A percentile compares a stretch with the other conserved stretches of the same genome.
Conservation (phyloP, 129 eudicot species). For the Centella asiatica region DNA sequence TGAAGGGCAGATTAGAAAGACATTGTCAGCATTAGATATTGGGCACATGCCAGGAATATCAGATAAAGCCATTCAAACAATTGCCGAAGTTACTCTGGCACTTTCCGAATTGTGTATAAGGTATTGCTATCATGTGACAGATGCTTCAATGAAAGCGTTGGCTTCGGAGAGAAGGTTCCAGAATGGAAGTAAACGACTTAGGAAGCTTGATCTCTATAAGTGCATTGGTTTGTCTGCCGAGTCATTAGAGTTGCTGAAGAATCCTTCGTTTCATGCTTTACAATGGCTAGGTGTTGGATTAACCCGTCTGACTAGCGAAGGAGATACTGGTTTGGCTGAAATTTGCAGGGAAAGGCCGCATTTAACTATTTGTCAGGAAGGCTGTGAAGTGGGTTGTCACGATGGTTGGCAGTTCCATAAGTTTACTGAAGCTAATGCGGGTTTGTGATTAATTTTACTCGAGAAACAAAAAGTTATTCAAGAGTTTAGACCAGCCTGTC, state of each 20-base stretch:
- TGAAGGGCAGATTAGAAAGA: conserved; percentile 29
- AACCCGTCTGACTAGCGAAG: conserved; percentile 24
- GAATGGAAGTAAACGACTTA: conserved; percentile 18
- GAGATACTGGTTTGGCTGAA: conserved; percentile 15
- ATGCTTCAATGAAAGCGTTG: conserved; percentile 39
- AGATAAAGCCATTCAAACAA: conserved; percentile 25
- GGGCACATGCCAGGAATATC: conserved; percentile 53
- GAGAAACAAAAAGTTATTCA: too few species aligned
- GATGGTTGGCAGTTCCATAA: conserved; percentile 76
- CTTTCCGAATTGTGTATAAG: conserved; percentile 51
- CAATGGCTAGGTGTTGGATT: conserved; percentile 62
- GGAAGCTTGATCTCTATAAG: conserved; percentile 40
- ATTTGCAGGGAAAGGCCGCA: conserved; percentile 32
- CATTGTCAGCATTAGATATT: conserved; percentile 34
- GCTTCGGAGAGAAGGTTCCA: conserved; percentile 25
- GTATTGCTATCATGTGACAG: conserved; percentile 49
- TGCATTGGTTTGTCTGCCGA: conserved; percentile 35
- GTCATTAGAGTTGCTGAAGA: conserved; percentile 24
- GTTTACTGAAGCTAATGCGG: background rate
- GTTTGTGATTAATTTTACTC: too few species aligned
- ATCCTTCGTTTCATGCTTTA: conserved; percentile 48
- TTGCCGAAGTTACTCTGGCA: conserved; percentile 19
- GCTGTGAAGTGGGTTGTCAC: conserved; percentile 74
- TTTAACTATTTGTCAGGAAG: conserved; percentile 44
- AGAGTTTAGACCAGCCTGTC: too few species aligned